These are phyloP conservation scores for Bassia scoparia DNA, from an alignment of 148 eudicot genomes.

Conservation along the genomic window DNA sequence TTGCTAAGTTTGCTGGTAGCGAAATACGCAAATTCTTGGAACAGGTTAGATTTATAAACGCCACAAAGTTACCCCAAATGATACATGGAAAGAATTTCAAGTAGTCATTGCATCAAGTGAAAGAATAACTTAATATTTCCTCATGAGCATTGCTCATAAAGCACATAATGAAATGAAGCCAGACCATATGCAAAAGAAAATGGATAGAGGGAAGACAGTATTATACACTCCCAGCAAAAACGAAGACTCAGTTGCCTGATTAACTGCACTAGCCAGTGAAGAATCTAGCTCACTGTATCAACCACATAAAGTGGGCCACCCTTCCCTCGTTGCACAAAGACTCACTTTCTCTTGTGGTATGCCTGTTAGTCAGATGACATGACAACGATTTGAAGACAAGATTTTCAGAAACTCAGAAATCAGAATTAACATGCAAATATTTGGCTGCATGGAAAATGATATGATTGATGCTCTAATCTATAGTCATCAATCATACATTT, in stretches of 20 bases:
- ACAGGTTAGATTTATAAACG: not conserved
- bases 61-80: not conserved
- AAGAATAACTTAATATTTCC: not conserved
- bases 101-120: not conserved
- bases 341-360: slow-evolving; percentile 99
- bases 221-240: slow-evolving; percentile 92
- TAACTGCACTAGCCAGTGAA: slow-evolving; percentile 73
- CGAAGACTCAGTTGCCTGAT: slow-evolving; percentile 94
- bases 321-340: slow-evolving; percentile 90
- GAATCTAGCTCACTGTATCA: slow-evolving; percentile 89
- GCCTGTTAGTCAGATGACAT: slow-evolving; percentile 47
- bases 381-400: not conserved
- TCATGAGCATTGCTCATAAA: not conserved
- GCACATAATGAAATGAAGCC: not conserved
- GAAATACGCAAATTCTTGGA: not conserved
- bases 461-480: no score
- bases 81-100: not conserved
- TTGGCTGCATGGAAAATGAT: not conserved
- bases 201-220: slow-evolving; percentile 20
- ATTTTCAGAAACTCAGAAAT: no score
- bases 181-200: not conserved
- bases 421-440: not conserved
- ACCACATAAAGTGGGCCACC: slow-evolving; percentile 94
- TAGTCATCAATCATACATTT: no score
- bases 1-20: no score